A percentile compares a stretch with the other conserved stretches of the same genome.
phyloP scores from a whole-genome alignment of 2,329 filamentous ascomycete species.

The Ceratocystis albifundus region DNA sequence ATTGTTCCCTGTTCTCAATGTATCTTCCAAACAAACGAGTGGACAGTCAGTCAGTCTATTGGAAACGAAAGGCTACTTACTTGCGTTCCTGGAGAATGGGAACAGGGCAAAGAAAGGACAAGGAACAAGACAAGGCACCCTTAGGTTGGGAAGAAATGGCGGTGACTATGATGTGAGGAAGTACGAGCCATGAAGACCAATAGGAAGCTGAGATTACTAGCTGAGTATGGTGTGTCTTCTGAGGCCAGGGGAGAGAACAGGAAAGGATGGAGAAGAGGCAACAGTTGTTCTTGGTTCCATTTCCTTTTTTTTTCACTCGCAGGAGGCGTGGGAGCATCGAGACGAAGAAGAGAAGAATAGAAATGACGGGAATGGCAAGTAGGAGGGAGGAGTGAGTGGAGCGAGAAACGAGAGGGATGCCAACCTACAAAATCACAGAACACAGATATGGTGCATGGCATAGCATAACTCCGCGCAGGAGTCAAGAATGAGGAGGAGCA shows the following conservation, averaged over 20 bases:
- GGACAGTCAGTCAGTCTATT: background rate
- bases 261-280: background rate
- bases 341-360: background rate
- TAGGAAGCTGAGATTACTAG: background rate
- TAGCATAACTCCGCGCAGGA: background rate
- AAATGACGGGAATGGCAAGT: background rate
- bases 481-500: background rate
- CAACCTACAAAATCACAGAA: background rate
- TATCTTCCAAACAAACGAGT: background rate
- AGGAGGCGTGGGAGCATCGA: background rate
- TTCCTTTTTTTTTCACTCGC: conserved; percentile 1
- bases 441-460: background rate
- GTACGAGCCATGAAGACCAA: background rate
- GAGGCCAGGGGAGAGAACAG: background rate
- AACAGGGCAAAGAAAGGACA: conserved; percentile 1
- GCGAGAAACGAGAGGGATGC: background rate
- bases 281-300: background rate
- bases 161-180: background rate
- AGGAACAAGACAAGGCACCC: background rate
- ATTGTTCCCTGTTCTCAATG: background rate
- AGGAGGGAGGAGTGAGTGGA: background rate
- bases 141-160: background rate
- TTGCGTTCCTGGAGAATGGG: background rate
- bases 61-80: background rate
- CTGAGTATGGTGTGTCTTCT: background rate